A percentile compares a stretch with the other conserved stretches of the same genome.
phyloP scores from a whole-genome alignment of 768 basidiomycete species.

The Termitomyces sp. region DNA sequence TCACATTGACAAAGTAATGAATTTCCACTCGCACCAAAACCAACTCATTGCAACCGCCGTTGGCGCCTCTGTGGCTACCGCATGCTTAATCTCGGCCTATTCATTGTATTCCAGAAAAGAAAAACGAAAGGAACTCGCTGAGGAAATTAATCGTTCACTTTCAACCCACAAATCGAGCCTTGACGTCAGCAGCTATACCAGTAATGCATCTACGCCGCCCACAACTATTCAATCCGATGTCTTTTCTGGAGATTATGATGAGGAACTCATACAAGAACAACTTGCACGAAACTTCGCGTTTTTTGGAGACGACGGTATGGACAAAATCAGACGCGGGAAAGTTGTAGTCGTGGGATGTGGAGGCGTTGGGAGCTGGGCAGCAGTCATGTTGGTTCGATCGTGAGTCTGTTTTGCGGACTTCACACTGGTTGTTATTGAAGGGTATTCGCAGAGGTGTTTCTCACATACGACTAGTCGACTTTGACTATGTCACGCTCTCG shows the following conservation, averaged over 20 bases:
- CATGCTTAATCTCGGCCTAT: constrained; percentile 53
- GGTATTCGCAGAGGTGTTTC: constrained; percentile 53
- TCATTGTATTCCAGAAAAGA: constrained; percentile 38
- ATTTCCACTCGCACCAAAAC: constrained; percentile 40
- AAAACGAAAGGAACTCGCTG: constrained; percentile 48
- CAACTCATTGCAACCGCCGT: constrained; percentile 66
- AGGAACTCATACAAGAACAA: constrained; percentile 82
- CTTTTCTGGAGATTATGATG: constrained; percentile 43
- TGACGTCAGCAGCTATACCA: constrained; percentile 8
- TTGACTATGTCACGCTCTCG: constrained; percentile 93
- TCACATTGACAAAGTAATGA: constrained; percentile 12
- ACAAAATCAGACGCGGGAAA: constrained; percentile 59
- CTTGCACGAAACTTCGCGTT: constrained; percentile 93
- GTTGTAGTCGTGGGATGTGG: constrained; percentile 94
- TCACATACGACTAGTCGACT: constrained; percentile 80
- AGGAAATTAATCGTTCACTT: constrained; percentile 52
- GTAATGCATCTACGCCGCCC: constrained; percentile 4
- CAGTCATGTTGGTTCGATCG: constrained; percentile 90
- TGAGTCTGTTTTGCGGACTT: constrained; percentile 33
- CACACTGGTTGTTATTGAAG: not conserved
- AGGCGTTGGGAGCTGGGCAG: constrained; percentile 95
- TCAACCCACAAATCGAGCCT: constrained; percentile 21
- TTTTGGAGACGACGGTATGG: constrained; percentile 87
- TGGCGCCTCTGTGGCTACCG: constrained; percentile 58
- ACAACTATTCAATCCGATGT: constrained; percentile 3